phyloP scores from a whole-genome alignment of 306 rosid species.

The Herpetospermum pedunculosum region DNA sequence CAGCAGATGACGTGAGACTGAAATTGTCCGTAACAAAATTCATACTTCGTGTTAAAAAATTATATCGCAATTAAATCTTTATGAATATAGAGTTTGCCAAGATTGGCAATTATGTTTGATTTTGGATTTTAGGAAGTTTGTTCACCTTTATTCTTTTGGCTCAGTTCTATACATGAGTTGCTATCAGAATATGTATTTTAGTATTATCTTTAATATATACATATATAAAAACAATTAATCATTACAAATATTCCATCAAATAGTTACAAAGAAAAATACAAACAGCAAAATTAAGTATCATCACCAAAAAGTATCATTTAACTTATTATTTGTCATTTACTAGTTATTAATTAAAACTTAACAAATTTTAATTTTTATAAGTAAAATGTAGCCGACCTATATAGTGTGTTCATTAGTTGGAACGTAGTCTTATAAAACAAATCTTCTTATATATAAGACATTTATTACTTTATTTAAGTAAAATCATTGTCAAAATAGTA shows the following conservation, averaged over 20 bases:
- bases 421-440: background rate
- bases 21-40: no score
- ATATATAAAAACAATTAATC: background rate
- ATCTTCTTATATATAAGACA: no score
- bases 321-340: background rate
- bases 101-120: background rate
- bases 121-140: background rate
- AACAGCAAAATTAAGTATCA: background rate
- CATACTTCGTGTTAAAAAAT: no score
- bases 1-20: no score
- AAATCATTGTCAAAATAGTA: no score
- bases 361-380: background rate
- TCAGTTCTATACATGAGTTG: background rate
- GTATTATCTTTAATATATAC: background rate
- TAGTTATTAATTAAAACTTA: background rate
- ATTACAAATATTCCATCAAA: background rate
- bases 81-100: no score
- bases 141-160: background rate
- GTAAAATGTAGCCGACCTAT: background rate
- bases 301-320: background rate
- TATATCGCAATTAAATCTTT: no score
- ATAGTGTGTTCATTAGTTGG: background rate
- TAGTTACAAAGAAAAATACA: background rate
- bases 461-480: no score
- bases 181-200: background rate